Percentiles rank a stretch among this genome's conserved stretches.
Evolutionary conservation across 2,329 filamentous ascomycete genomes (phyloP).

Genomic region (Neobulgaria alba): DNA sequence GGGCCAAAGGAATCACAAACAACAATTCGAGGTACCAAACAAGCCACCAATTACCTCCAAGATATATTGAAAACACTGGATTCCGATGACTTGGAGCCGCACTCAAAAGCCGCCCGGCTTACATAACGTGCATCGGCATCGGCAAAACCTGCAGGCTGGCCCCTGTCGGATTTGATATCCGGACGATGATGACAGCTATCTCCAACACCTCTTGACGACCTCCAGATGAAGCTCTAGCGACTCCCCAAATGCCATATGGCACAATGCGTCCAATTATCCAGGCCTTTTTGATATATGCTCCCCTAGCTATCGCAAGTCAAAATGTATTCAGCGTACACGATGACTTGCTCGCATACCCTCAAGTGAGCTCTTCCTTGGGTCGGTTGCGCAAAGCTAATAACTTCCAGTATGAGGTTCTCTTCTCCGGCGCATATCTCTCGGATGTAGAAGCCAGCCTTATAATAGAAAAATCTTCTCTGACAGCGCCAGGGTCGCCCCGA

Average conservation of each 20-base stretch:
- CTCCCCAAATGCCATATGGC: constrained; percentile 24
- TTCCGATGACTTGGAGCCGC: too few relatives aligned
- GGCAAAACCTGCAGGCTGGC: too few relatives aligned
- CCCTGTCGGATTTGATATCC: too few relatives aligned
- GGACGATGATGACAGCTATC: constrained; percentile 10
- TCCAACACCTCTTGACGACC: too few relatives aligned
- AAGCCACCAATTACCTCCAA: too few relatives aligned
- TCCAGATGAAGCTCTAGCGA: constrained; percentile 8
- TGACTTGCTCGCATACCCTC: constrained; percentile 63
- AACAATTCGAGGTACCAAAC: too few relatives aligned
- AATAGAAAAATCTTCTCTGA: constrained; percentile 29
- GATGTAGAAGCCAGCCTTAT: constrained; percentile 45
- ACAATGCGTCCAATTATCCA: constrained; percentile 25
- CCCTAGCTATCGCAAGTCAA: constrained; percentile 40
- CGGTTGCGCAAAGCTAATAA: constrained; percentile 14
- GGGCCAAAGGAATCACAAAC: too few relatives aligned
- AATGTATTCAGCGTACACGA: constrained; percentile 62
- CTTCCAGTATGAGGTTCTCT: constrained; percentile 53
- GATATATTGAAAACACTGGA: too few relatives aligned
- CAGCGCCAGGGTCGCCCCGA: constrained; percentile 16
- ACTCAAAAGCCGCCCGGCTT: too few relatives aligned
- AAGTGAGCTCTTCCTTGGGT: constrained; percentile 38
- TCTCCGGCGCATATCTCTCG: constrained; percentile 51
- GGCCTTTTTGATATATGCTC: constrained; percentile 21
- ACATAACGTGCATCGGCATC: too few relatives aligned